These are phyloP conservation scores for Chlamydomonas eustigma DNA, from an alignment of 139 green algal genomes.

Conservation along the genomic window DNA sequence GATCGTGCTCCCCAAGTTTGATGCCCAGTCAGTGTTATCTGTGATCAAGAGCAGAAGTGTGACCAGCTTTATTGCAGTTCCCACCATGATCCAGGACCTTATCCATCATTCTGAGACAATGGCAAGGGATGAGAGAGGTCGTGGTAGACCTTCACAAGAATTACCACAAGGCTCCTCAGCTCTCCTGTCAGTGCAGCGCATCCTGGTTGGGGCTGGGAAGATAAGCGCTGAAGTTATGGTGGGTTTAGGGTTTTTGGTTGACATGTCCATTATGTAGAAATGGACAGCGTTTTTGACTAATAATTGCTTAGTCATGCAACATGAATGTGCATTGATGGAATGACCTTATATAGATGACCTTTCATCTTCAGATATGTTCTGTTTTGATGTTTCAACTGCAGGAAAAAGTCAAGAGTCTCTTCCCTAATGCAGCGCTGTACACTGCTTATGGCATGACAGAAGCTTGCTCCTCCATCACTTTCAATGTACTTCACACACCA, in stretches of 20 bases:
- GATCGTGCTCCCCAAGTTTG: slow-evolving; percentile 47
- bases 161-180: too few species aligned
- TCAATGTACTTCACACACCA: slow-evolving; percentile 26
- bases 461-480: slow-evolving; percentile 74
- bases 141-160: background rate
- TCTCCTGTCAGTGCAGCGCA: slow-evolving; percentile 10
- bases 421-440: slow-evolving; percentile 28
- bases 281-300: too few species aligned
- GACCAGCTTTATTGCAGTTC: slow-evolving; percentile 80
- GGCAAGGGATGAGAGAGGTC: background rate
- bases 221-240: slow-evolving; percentile 23
- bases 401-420: background rate
- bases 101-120: slow-evolving; percentile 19
- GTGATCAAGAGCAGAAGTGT: slow-evolving; percentile 43
- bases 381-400: background rate
- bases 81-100: slow-evolving; percentile 80
- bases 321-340: too few species aligned
- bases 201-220: slow-evolving; percentile 32
- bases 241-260: too few species aligned
- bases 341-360: too few species aligned
- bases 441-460: slow-evolving; percentile 91
- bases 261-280: too few species aligned
- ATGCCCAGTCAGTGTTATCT: background rate
- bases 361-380: too few species aligned
- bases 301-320: too few species aligned